Percentiles rank a stretch among this genome's conserved stretches.
These are phyloP conservation scores for Neonectria ditissima DNA, from an alignment of 2,329 filamentous ascomycete genomes.

Conservation along the genomic window DNA sequence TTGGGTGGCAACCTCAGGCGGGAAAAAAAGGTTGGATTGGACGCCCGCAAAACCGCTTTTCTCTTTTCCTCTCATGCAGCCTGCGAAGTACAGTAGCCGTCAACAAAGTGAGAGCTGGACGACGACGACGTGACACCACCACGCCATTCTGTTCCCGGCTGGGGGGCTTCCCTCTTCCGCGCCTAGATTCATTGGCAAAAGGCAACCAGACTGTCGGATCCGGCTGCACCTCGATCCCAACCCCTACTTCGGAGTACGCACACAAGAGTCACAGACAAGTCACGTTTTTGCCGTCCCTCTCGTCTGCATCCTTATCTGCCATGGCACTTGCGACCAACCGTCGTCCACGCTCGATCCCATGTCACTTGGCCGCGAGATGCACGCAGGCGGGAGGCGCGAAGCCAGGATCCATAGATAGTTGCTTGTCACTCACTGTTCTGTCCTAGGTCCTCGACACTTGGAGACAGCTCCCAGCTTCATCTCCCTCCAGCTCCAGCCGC, in stretches of 20 bases:
- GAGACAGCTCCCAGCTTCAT: background rate
- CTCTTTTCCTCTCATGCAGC: background rate
- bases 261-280: background rate
- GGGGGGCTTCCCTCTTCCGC: conserved; percentile 11
- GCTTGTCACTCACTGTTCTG: background rate
- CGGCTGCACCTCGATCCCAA: background rate
- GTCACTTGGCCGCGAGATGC: conserved; percentile 1
- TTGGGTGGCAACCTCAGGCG: background rate
- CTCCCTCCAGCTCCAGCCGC: background rate
- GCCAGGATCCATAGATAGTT: background rate
- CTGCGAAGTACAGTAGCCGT: too few species aligned
- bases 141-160: conserved; percentile 22
- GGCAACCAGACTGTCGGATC: conserved; percentile 30
- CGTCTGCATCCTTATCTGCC: background rate
- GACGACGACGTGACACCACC: conserved; percentile 12
- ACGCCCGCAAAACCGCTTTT: background rate
- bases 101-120: too few species aligned
- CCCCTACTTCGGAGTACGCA: too few species aligned
- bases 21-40: background rate
- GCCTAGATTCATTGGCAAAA: conserved; percentile 25
- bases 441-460: background rate
- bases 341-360: conserved; percentile 1
- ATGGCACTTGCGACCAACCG: background rate
- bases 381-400: background rate
- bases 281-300: background rate